Base-by-base conservation (phyloP, 163 green algal species). In the Scenedesmus sp. region DNA sequence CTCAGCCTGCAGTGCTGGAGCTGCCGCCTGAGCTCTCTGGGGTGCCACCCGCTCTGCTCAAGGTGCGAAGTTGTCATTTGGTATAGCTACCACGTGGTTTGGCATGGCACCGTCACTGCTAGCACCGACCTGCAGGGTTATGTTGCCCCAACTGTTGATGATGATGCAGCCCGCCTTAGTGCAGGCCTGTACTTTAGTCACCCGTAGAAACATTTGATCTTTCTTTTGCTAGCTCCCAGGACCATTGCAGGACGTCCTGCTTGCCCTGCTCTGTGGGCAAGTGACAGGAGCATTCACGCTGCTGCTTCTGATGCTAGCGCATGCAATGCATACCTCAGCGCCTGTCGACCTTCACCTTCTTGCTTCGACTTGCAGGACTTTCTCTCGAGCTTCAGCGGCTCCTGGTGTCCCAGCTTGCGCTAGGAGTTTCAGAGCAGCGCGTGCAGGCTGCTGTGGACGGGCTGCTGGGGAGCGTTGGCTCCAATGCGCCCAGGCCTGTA, bases 11-110 rank as follows among this genome's bases (percentile, higher is more conserved):
- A 40, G 65, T 76, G 82, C 40, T 91, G 30, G 76, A 70, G 46
- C 76, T 92, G 30, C 88, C 88, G 24, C 24, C 56, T 22, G 88
- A 88, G 76, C 80, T 92, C 5, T 20, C 33, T 37, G 88, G 80
- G 33, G 88, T 88, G 59, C 80, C 88, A 44, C 30, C 51, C 43
- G 53, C 46, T 46, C 59, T 88, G 26, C 51, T 92, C 37, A 88
- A 91, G 87, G 87, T 91, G 46, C 43, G 37, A 16, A 42, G 26
- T 26, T 40, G 6, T 37, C 33, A 35, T 18, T 2, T n/a, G 6
- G 2, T 22, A 33, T 26, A 20, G 44, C 37, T 35, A 26, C 43
- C 65, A 51, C 26, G 20, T 42, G 43, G 20, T 26, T 46, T 24
- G 30, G 30, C 7, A 6, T 46, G 2, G 53, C 81, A 73, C 2